phyloP scores from a whole-genome alignment of 2,329 filamentous ascomycete species.

The Aspergillus cejpii region DNA sequence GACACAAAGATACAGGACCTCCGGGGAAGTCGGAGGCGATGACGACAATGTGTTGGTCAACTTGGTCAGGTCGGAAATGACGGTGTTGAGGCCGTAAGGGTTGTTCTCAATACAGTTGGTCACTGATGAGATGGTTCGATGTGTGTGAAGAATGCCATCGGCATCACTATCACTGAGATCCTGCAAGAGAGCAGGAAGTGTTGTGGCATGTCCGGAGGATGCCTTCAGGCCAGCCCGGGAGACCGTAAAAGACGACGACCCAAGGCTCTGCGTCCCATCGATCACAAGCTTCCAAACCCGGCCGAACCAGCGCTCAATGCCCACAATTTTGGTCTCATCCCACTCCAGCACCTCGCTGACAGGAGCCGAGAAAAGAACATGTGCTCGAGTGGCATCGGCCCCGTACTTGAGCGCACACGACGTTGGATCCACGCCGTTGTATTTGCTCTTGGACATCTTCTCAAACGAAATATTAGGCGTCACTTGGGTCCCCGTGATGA shows the following conservation, averaged over 20 bases:
- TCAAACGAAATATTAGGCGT: conserved; percentile 62
- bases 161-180: conserved; percentile 33
- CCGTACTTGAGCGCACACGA: conserved; percentile 67
- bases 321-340: conserved; percentile 76
- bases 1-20: conserved; percentile 41
- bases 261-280: conserved; percentile 28
- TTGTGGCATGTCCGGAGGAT: conserved; percentile 18
- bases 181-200: conserved; percentile 25
- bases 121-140: conserved; percentile 61
- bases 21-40: conserved; percentile 37
- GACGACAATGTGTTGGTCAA: conserved; percentile 64
- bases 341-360: conserved; percentile 79
- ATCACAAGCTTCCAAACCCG: conserved; percentile 57
- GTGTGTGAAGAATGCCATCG: conserved; percentile 58
- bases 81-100: conserved; percentile 73
- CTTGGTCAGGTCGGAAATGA: conserved; percentile 74
- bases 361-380: conserved; percentile 83
- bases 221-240: conserved; percentile 15
- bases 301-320: conserved; percentile 72
- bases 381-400: conserved; percentile 74
- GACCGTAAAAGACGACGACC: conserved; percentile 18
- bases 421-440: conserved; percentile 81
- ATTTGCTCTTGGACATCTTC: conserved; percentile 94
- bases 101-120: conserved; percentile 61
- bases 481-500: conserved; percentile 56